Conservation (phyloP, 768 basidiomycete species). For the Kondoa malvinella region DNA sequence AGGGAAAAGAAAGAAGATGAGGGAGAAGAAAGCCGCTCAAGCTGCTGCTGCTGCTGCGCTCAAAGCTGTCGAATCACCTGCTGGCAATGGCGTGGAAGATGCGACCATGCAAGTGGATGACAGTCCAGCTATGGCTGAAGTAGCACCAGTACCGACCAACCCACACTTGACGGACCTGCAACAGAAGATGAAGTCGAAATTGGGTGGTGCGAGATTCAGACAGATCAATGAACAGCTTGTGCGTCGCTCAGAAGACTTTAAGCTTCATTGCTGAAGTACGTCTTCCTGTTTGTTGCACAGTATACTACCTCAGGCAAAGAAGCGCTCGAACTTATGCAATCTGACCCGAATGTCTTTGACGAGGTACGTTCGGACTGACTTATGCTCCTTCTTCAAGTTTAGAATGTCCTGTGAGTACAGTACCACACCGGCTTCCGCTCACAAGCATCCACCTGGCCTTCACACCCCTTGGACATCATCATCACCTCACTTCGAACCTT, state of each 20-base stretch:
- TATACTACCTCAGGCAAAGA: conserved; percentile 69
- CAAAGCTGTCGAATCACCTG: background rate
- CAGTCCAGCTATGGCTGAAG: background rate
- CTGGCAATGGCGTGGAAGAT: background rate
- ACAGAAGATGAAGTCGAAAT: conserved; percentile 48
- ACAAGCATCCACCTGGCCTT: conserved; percentile 84
- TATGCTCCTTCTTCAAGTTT: background rate
- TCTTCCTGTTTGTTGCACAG: conserved; percentile 2
- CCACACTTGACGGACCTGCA: conserved; percentile 50
- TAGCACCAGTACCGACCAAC: background rate
- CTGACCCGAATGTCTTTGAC: conserved; percentile 60
- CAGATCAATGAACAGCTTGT: conserved; percentile 71
- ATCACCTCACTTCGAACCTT: conserved; percentile 41
- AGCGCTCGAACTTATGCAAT: conserved; percentile 64
- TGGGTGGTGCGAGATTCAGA: conserved; percentile 36
- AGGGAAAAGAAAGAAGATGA: conserved; percentile 5
- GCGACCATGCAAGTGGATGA: background rate
- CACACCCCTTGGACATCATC: conserved; percentile 77
- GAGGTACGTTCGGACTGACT: conserved; percentile 43
- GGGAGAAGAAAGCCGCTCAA: background rate
- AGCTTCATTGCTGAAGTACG: background rate
- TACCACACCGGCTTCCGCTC: conserved; percentile 83
- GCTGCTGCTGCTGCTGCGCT: conserved; percentile 9
- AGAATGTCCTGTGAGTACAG: conserved; percentile 34
- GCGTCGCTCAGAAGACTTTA: background rate